A percentile compares a stretch with the other conserved stretches of the same genome.
Evolutionary conservation across 2,329 filamentous ascomycete genomes (phyloP).

Genomic region (Epichloe amarillans): DNA sequence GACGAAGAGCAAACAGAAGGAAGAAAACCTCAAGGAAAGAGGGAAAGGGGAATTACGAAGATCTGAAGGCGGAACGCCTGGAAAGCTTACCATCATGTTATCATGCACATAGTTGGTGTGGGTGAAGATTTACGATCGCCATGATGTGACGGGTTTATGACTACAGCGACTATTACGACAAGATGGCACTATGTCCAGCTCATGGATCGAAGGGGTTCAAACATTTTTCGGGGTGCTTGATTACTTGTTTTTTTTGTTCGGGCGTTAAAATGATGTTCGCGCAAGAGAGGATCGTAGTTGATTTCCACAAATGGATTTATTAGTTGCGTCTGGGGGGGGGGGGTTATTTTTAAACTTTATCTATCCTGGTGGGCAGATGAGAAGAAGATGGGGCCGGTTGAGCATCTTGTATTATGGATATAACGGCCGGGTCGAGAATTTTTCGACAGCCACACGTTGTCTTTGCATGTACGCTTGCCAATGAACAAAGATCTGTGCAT

Average conservation of each 20-base stretch:
- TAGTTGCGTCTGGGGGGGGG: not conserved
- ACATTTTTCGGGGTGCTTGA: not conserved
- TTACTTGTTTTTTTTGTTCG: not conserved
- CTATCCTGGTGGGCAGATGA: not conserved
- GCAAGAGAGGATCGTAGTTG: not conserved
- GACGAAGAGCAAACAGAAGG: not conserved
- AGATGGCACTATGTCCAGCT: not conserved
- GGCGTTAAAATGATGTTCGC: not conserved
- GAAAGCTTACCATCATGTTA: not conserved
- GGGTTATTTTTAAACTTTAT: not conserved
- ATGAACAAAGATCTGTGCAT: not conserved
- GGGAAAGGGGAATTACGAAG: not conserved
- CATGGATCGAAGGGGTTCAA: not conserved
- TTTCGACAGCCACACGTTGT: not conserved
- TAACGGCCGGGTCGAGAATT: not conserved
- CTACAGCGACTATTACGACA: conserved; percentile 2
- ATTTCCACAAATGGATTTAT: not conserved
- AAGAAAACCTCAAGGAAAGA: not conserved
- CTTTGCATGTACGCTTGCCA: not conserved
- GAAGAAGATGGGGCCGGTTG: not conserved
- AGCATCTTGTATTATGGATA: conserved; percentile 9
- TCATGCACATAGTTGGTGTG: not conserved
- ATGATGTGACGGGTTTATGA: conserved; percentile 6
- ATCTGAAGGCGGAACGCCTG: not conserved
- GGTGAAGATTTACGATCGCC: conserved; percentile 3